These are phyloP conservation scores for Cladophialophora immunda DNA, from an alignment of 2,329 filamentous ascomycete species.

Conservation along the genomic window DNA sequence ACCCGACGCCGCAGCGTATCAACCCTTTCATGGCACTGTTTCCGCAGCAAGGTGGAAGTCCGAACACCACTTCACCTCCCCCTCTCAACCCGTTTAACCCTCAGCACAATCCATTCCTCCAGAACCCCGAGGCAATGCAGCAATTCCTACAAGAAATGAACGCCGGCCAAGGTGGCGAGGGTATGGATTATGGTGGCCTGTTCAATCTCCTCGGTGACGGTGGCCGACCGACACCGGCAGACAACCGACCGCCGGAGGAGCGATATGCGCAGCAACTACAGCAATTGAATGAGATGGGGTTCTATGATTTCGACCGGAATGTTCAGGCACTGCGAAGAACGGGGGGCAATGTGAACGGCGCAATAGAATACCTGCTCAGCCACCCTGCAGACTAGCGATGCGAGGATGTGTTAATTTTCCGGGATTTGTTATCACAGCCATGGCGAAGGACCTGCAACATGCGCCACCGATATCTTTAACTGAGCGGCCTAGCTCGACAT, in stretches of 20 bases:
- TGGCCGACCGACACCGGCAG: conserved; percentile 64
- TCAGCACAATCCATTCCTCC: conserved; percentile 63
- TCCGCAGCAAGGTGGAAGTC: conserved; percentile 48
- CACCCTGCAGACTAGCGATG: conserved; percentile 32
- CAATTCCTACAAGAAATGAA: conserved; percentile 64
- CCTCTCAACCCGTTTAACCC: conserved; percentile 47
- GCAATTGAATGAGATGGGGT: conserved; percentile 98
- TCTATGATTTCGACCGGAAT: conserved; percentile 95
- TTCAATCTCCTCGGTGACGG: conserved; percentile 46
- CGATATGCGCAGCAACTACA: conserved; percentile 87
- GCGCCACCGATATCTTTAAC: conserved; percentile 8
- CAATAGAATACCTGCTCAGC: conserved; percentile 42
- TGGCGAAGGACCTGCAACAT: conserved; percentile 1
- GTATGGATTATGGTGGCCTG: conserved; percentile 44
- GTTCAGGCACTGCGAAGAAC: conserved; percentile 85
- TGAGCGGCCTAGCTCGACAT: conserved; percentile 6
- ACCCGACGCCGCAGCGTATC: conserved; percentile 50
- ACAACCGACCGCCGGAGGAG: conserved; percentile 92
- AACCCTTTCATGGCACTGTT: conserved; percentile 78
- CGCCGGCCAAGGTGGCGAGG: conserved; percentile 52
- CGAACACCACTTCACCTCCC: conserved; percentile 42
- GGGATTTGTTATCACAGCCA: neutral
- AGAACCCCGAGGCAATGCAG: conserved; percentile 67
- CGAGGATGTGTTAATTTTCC: neutral
- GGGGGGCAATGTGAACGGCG: conserved; percentile 93